phyloP scores from a whole-genome alignment of 441 rosid genomes.

The Erodium texanum region DNA sequence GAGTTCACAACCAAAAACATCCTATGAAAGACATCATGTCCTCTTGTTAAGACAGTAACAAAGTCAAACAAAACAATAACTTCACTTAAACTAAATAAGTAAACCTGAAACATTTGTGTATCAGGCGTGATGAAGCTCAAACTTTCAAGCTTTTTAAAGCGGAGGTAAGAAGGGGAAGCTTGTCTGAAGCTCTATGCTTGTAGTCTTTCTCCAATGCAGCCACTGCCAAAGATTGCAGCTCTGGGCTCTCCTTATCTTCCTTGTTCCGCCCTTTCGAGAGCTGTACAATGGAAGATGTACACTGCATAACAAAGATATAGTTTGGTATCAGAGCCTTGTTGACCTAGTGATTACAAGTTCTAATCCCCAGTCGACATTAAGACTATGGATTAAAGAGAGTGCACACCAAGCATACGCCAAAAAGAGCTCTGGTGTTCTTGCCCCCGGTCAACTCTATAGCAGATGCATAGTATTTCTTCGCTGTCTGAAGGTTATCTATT shows the following conservation, averaged over 20 bases:
- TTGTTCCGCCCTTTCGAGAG: slow-evolving; percentile 70
- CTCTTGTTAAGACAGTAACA: not conserved
- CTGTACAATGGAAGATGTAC: slow-evolving; percentile 74
- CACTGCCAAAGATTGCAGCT: slow-evolving; percentile 60
- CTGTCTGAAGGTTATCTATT: slow-evolving; percentile 67
- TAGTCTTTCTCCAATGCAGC: slow-evolving; percentile 80
- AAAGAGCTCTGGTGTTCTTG: slow-evolving; percentile 81
- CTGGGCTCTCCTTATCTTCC: slow-evolving; percentile 75
- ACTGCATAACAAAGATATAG: slow-evolving; percentile 28
- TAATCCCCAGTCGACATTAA: no score
- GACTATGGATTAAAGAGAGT: slow-evolving; percentile 8
- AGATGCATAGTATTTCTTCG: slow-evolving; percentile 87
- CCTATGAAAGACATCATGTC: not conserved
- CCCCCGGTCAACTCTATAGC: slow-evolving; percentile 82
- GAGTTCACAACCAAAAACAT: not conserved
- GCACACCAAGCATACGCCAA: slow-evolving; percentile 87
- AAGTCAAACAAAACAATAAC: not conserved
- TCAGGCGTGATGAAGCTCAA: slow-evolving; percentile 7
- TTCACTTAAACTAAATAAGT: not conserved
- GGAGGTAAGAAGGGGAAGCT: slow-evolving; percentile 52
- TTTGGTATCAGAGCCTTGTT: not conserved
- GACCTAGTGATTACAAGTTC: no score
- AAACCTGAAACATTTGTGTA: not conserved
- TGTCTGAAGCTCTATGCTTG: slow-evolving; percentile 63
- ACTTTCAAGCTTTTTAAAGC: slow-evolving; percentile 63